phyloP scores from a whole-genome alignment of 2,329 filamentous ascomycete species.

The Reticulascus tulasneorum region DNA sequence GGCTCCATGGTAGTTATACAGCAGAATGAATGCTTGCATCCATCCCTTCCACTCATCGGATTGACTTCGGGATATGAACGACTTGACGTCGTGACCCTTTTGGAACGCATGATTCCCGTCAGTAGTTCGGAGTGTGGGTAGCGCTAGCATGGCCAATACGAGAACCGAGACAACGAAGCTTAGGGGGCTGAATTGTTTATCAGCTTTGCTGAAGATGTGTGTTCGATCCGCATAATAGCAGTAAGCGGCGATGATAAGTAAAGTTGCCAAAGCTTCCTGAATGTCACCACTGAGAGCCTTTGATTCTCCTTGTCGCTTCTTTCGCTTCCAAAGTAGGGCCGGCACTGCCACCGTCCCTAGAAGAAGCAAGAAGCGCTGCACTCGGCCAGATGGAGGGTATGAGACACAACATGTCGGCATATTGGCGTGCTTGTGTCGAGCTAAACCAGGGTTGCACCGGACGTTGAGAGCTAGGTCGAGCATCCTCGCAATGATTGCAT shows the following conservation, averaged over 20 bases:
- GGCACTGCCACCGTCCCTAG: slow-evolving; percentile 12
- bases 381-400: slow-evolving; percentile 28
- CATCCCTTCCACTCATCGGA: slow-evolving; percentile 65
- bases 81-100: slow-evolving; percentile 17
- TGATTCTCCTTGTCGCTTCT: too few species aligned
- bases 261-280: slow-evolving; percentile 22
- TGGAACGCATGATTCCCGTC: too few species aligned
- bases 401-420: slow-evolving; percentile 49
- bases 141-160: slow-evolving; percentile 19
- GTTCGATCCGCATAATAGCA: slow-evolving; percentile 54
- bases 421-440: slow-evolving; percentile 34
- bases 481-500: slow-evolving; percentile 36
- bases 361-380: slow-evolving; percentile 19
- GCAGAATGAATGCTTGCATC: slow-evolving; percentile 51
- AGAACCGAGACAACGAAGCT: slow-evolving; percentile 18
- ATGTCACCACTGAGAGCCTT: slow-evolving; percentile 16
- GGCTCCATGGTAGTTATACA: slow-evolving; percentile 54
- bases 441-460: slow-evolving; percentile 43
- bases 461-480: slow-evolving; percentile 49
- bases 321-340: slow-evolving; percentile 5
- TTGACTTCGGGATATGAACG: slow-evolving; percentile 46
- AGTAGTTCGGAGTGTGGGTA: slow-evolving; percentile 5
- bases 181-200: slow-evolving; percentile 37
- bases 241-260: slow-evolving; percentile 26
- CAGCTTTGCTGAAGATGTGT: slow-evolving; percentile 46